Conservation (phyloP, 2,329 filamentous ascomycete species). For the Fusarium goolgardi region DNA sequence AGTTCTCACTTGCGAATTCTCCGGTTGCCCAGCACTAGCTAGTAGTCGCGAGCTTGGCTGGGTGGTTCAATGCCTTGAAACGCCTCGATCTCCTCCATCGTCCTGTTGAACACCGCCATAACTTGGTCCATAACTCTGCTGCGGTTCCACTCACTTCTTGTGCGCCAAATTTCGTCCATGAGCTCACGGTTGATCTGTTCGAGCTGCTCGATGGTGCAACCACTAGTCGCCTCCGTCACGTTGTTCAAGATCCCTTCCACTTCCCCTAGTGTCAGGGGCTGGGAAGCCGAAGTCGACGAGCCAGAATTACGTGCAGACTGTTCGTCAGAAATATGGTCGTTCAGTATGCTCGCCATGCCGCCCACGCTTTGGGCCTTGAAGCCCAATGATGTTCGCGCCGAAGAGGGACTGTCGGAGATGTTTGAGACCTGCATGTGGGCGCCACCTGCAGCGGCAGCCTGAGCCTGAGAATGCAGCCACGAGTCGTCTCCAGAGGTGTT, state of each 20-base stretch:
- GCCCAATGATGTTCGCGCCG: slow-evolving; percentile 50
- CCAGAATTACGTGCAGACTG: slow-evolving; percentile 48
- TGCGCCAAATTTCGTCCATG: slow-evolving; percentile 90
- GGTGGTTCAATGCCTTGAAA: slow-evolving; percentile 59
- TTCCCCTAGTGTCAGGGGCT: slow-evolving; percentile 61
- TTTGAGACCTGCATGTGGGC: slow-evolving; percentile 46
- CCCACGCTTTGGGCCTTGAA: slow-evolving; percentile 48
- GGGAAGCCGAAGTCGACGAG: slow-evolving; percentile 58
- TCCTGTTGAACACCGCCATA: slow-evolving; percentile 78
- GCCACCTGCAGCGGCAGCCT: slow-evolving; percentile 60
- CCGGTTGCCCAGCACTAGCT: slow-evolving; percentile 3
- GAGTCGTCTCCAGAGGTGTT: slow-evolving; percentile 63
- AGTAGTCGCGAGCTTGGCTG: slow-evolving; percentile 54
- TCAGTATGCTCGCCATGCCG: slow-evolving; percentile 54
- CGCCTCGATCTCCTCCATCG: slow-evolving; percentile 74
- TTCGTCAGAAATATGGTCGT: slow-evolving; percentile 55
- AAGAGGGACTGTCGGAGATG: slow-evolving; percentile 53
- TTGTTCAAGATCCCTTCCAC: slow-evolving; percentile 70
- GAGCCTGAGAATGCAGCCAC: slow-evolving; percentile 70
- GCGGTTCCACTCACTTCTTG: slow-evolving; percentile 84
- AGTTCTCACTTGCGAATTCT: neutral
- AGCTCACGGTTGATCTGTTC: slow-evolving; percentile 92
- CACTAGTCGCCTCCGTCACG: slow-evolving; percentile 75
- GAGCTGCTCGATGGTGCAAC: slow-evolving; percentile 90
- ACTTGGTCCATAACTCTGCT: slow-evolving; percentile 75